A percentile compares a stretch with the other conserved stretches of the same genome.
Evolutionary conservation across 2,329 filamentous ascomycete genomes (phyloP).

Genomic region (Sclerotinia spermophila): DNA sequence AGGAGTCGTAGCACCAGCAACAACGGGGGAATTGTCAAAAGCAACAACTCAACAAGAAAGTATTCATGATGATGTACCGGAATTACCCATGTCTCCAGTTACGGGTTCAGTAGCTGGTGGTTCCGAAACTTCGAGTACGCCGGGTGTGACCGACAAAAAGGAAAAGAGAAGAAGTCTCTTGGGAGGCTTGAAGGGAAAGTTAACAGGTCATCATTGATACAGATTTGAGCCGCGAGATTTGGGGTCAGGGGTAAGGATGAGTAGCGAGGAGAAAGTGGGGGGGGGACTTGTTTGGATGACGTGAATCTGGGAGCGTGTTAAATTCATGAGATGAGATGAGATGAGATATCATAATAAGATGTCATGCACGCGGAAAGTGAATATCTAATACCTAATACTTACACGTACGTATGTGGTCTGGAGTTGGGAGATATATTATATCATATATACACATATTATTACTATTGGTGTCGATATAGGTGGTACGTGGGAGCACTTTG

Average conservation of each 20-base stretch:
- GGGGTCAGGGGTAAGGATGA: background rate
- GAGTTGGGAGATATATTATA: background rate
- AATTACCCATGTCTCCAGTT: background rate
- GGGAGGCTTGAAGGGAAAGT: conserved; percentile 15
- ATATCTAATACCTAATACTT: background rate
- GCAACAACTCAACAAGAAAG: conserved; percentile 10
- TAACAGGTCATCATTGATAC: conserved; percentile 1
- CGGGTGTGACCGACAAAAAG: background rate
- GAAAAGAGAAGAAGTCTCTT: conserved; percentile 11
- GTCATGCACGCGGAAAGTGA: background rate
- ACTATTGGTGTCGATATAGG: background rate
- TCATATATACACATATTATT: too few relatives aligned
- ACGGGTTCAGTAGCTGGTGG: background rate
- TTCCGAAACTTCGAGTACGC: background rate
- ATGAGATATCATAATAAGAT: conserved; percentile 2
- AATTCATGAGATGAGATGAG: background rate
- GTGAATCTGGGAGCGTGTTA: background rate
- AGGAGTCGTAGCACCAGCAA: background rate
- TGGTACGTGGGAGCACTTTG: too few relatives aligned
- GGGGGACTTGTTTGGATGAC: background rate
- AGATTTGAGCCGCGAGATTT: background rate
- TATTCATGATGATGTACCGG: background rate
- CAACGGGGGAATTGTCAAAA: conserved; percentile 7
- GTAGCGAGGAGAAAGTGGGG: background rate
- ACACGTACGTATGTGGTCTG: background rate